A percentile compares a stretch with the other conserved stretches of the same genome.
Evolutionary conservation across 257 asterid genomes (phyloP).

Genomic region (Jacaranda mimosifolia): DNA sequence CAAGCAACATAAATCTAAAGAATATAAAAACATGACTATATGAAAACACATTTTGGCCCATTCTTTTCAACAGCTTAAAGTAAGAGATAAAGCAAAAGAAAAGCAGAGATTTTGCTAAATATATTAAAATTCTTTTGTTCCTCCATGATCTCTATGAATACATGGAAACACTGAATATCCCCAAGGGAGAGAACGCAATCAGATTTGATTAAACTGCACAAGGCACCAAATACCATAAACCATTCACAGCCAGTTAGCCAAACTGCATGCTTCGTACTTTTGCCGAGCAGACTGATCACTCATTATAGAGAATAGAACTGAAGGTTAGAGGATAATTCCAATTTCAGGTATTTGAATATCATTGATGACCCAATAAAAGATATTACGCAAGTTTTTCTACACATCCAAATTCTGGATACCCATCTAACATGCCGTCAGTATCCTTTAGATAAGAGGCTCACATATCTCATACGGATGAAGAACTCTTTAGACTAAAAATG

Average conservation of each 20-base stretch:
- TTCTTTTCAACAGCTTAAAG: neutral
- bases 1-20: neutral
- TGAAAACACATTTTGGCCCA: neutral
- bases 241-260: neutral
- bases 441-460: neutral
- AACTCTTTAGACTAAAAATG: slow-evolving; percentile 1
- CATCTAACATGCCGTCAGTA: slow-evolving; percentile 11
- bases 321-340: neutral
- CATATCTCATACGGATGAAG: slow-evolving; percentile 25
- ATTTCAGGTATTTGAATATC: neutral
- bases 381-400: neutral
- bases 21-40: neutral
- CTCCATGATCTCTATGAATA: neutral
- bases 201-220: neutral
- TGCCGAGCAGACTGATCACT: neutral
- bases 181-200: neutral
- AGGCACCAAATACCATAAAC: slow-evolving; percentile 8
- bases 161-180: slow-evolving; percentile 1
- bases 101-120: slow-evolving; percentile 11
- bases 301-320: neutral
- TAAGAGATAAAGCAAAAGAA: slow-evolving; percentile 18
- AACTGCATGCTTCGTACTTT: neutral
- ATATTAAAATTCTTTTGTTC: neutral
- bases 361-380: slow-evolving; percentile 20
- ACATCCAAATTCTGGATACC: slow-evolving; percentile 17